Base-by-base conservation (phyloP, 2,329 filamentous ascomycete genomes). In the Myriosclerotinia curreyana region DNA sequence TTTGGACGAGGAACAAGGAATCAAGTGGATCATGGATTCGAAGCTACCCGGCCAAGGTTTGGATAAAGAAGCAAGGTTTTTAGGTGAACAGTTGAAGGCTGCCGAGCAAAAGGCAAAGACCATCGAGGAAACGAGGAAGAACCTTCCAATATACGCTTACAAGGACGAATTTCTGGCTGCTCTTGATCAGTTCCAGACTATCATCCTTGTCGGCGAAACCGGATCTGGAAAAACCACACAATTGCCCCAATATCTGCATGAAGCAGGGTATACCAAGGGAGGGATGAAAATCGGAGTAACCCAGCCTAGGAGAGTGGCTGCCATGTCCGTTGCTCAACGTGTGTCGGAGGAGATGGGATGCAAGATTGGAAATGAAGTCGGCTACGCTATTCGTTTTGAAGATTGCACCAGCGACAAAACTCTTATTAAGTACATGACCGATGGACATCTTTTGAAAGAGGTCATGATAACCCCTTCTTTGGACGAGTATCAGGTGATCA, bases 201-300 rank as follows among this genome's bases (percentile, higher is more conserved):
- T 99, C 14, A 92, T 99, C 65, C 88, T 99, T 62, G 92, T 97
- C 2, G 95, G 92, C 73, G 93, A 98, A 76, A 99, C 95, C 0
- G 95, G 95, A 61, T 92, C 88, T 70, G 95, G 95, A 71, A 99
- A 99, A 77, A 96, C 94, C 0, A 99, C 95, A 0, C 95, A 99
- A 74, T 79, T 98, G 20, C 92, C 94, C 0, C 95, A 98, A 73
- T 99, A 96, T 74, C 82, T 98, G 0, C 89, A 96, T 71, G 94
- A 98, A 75, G 91, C 91, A 0, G 93, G 93, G 1, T 96, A 90
- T 71, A 96, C 92, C 2, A 92, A 94, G 73, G 83, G 85, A 28
- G 92, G 90, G 7, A 81, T 90, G 76, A 96, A 94, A 75, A 85
- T 99, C 14, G 94, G 91, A 5, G 96, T 93, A 72, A 99, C 95